phyloP scores from a whole-genome alignment of 2,329 filamentous ascomycete genomes.

The Cryphonectria naterciae region DNA sequence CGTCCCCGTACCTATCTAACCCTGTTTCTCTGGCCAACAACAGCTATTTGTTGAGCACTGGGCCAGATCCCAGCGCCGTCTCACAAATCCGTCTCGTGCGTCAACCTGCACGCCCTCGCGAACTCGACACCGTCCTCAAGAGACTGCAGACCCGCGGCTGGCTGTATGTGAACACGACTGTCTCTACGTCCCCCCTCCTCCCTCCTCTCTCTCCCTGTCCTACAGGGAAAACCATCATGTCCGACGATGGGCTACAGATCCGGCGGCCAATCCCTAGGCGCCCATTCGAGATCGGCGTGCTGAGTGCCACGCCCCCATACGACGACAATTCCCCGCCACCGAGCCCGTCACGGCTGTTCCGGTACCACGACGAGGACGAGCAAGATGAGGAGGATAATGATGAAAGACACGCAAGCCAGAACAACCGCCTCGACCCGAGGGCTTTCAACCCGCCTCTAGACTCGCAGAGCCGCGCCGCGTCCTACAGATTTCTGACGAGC shows the following conservation, averaged over 20 bases:
- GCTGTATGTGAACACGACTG: constrained; percentile 17
- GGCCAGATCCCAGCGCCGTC: neutral
- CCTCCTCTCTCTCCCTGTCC: neutral
- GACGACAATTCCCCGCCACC: constrained; percentile 37
- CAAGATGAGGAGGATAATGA: neutral
- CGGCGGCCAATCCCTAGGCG: constrained; percentile 73
- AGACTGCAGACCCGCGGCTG: constrained; percentile 1
- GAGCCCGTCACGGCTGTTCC: constrained; percentile 45
- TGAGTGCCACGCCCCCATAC: constrained; percentile 49
- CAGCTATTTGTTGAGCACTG: neutral
- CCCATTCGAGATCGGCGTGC: constrained; percentile 65
- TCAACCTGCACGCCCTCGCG: neutral
- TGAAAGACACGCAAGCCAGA: constrained; percentile 37
- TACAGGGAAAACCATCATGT: constrained; percentile 37
- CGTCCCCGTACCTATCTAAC: neutral
- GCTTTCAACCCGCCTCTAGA: constrained; percentile 33
- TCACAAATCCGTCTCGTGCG: neutral
- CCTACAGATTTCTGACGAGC: constrained; percentile 82
- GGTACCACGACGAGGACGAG: constrained; percentile 52
- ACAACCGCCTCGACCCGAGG: constrained; percentile 42
- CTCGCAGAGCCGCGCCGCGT: constrained; percentile 70
- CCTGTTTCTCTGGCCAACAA: neutral
- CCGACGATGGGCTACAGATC: constrained; percentile 56
- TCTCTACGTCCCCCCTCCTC: neutral
- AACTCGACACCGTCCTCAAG: neutral